Percentiles rank a stretch among this genome's conserved stretches.
Evolutionary conservation across 495 filamentous ascomycete species (phyloP).

Genomic region (Aspergillus affinis): DNA sequence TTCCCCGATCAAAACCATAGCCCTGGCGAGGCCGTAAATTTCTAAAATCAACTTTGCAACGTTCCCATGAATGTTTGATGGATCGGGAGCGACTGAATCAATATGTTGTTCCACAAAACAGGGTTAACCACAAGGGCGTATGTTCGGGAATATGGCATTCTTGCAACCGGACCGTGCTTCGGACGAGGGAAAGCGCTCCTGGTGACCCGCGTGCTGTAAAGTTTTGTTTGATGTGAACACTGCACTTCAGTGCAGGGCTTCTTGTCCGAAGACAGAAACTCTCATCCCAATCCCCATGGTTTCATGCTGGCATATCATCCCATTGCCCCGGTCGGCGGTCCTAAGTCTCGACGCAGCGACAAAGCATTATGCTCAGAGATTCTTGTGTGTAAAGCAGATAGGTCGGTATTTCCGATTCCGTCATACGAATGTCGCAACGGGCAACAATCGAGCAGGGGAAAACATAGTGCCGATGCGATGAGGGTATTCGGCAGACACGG

Average conservation of each 20-base stretch:
- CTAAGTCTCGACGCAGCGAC: neutral
- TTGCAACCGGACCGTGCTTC: too few species aligned
- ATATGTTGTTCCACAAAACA: too few species aligned
- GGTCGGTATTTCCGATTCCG: neutral
- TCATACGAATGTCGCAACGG: neutral
- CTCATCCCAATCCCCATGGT: neutral
- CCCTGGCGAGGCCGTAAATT: too few species aligned
- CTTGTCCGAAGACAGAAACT: neutral
- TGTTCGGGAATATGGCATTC: too few species aligned
- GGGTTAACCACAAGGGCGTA: too few species aligned
- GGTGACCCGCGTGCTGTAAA: neutral
- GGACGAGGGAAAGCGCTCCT: neutral
- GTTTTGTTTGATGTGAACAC: neutral
- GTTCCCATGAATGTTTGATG: too few species aligned
- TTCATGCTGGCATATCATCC: neutral
- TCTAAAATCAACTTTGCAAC: too few species aligned
- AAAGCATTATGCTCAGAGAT: neutral
- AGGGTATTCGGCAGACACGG: neutral
- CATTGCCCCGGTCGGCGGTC: neutral
- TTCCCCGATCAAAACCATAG: too few species aligned
- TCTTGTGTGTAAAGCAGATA: neutral
- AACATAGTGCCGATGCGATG: neutral
- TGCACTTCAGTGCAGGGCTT: neutral
- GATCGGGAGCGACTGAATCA: too few species aligned
- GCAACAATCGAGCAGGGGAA: neutral